These are phyloP conservation scores for Mortierella sp. DNA, from an alignment of 371 early-diverging fungal species.

Conservation along the genomic window DNA sequence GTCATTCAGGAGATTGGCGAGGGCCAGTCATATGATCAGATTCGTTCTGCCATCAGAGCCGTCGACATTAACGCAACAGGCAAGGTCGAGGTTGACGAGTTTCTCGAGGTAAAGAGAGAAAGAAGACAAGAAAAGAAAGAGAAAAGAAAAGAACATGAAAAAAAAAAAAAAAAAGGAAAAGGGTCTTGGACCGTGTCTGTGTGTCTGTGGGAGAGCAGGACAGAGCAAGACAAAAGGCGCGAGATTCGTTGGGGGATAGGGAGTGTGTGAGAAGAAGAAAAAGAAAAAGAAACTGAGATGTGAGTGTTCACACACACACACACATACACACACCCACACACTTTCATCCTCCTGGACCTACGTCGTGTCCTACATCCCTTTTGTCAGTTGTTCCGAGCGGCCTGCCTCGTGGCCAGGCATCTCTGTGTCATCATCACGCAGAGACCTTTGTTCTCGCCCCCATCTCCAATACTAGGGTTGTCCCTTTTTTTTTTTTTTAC, in stretches of 20 bases:
- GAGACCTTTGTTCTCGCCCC: slow-evolving; percentile 6
- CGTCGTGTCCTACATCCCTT: too few species aligned
- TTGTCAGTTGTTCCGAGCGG: too few species aligned
- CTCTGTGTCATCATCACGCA: too few species aligned
- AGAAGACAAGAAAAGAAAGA: neutral
- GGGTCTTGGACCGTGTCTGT: too few species aligned
- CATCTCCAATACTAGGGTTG: slow-evolving; percentile 2
- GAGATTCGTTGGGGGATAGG: too few species aligned
- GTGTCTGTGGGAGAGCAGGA: too few species aligned
- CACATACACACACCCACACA: too few species aligned
- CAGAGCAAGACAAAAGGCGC: too few species aligned
- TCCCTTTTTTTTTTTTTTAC: slow-evolving; percentile 12
- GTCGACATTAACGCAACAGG: slow-evolving; percentile 78
- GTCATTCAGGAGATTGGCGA: slow-evolving; percentile 78
- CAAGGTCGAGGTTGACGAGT: slow-evolving; percentile 85
- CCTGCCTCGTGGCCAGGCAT: too few species aligned
- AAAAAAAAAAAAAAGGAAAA: slow-evolving; percentile 7
- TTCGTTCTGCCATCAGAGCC: slow-evolving; percentile 76
- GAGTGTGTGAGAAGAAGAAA: slow-evolving; percentile 1
- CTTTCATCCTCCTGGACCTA: too few species aligned
- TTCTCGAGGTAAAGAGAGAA: slow-evolving; percentile 72
- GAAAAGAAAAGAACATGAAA: neutral
- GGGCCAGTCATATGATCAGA: slow-evolving; percentile 79
- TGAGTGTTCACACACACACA: too few species aligned
- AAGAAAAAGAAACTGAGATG: neutral